Evolutionary conservation across 2,329 filamentous ascomycete species (phyloP).

Genomic region (Epichloe hybrida): DNA sequence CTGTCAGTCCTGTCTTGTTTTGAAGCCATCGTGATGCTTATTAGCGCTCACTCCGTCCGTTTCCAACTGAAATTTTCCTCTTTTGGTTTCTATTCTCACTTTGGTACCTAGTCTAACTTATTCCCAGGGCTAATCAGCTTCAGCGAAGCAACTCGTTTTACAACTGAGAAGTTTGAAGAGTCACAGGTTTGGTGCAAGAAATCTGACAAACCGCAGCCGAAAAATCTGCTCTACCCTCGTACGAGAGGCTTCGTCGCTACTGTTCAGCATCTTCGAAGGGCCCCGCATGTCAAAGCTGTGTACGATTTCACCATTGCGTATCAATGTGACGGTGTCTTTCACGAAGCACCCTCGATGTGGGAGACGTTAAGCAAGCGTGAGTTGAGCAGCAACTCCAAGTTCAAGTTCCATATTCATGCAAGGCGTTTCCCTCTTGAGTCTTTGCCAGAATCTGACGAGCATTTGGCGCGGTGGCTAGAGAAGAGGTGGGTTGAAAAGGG

Average conservation of each 20-base stretch:
- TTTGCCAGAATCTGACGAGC: slow-evolving; percentile 32
- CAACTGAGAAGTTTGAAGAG: slow-evolving; percentile 35
- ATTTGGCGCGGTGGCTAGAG: slow-evolving; percentile 38
- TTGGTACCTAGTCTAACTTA: not conserved
- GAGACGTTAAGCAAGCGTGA: slow-evolving; percentile 31
- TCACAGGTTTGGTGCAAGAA: slow-evolving; percentile 38
- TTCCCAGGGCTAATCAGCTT: slow-evolving; percentile 47
- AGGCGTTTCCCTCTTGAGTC: slow-evolving; percentile 33
- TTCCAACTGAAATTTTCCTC: too few species aligned
- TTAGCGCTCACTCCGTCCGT: not conserved
- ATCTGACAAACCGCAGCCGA: slow-evolving; percentile 35
- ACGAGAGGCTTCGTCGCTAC: slow-evolving; percentile 48
- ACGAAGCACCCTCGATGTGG: slow-evolving; percentile 37
- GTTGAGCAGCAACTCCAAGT: slow-evolving; percentile 25
- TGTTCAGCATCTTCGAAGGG: slow-evolving; percentile 38
- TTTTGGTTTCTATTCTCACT: not conserved
- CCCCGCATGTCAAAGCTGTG: slow-evolving; percentile 38
- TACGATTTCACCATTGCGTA: slow-evolving; percentile 45
- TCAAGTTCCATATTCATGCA: slow-evolving; percentile 36
- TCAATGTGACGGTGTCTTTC: slow-evolving; percentile 28
- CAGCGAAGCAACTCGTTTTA: slow-evolving; percentile 50
- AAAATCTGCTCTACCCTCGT: slow-evolving; percentile 45
- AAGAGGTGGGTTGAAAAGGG: slow-evolving; percentile 40
- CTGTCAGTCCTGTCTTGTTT: slow-evolving; percentile 29
- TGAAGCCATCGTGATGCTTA: not conserved